These are phyloP conservation scores for Tubosaeta sp. DNA, from an alignment of 768 basidiomycete genomes.

Conservation along the genomic window DNA sequence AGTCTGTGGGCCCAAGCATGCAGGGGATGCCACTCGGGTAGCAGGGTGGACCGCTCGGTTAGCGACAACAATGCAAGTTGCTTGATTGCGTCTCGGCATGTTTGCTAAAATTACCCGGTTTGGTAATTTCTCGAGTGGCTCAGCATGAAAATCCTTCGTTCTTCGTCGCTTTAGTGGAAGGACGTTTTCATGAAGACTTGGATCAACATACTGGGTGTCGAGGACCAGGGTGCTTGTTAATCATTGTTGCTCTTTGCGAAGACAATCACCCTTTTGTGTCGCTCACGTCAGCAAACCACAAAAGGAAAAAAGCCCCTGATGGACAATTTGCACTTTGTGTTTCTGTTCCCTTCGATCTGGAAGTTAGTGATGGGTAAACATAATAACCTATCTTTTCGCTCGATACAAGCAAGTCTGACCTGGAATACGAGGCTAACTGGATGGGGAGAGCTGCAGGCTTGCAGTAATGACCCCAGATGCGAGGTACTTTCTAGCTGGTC, in stretches of 20 bases:
- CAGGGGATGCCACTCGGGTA: too few species aligned
- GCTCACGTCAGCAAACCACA: background rate
- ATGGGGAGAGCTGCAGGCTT: too few species aligned
- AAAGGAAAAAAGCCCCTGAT: background rate
- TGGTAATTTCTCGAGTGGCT: background rate
- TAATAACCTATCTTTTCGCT: too few species aligned
- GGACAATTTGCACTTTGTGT: too few species aligned
- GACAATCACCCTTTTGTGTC: background rate
- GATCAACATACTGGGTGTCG: background rate
- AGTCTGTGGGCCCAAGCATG: slow-evolving; percentile 9
- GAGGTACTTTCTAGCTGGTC: too few species aligned
- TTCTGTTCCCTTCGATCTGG: too few species aligned
- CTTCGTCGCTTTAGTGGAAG: background rate
- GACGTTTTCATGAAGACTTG: background rate
- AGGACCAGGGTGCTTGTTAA: background rate
- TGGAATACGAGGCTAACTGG: too few species aligned
- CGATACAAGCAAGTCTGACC: too few species aligned
- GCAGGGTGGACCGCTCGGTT: slow-evolving; percentile 18
- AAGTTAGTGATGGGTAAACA: too few species aligned
- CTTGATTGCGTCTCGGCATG: slow-evolving; percentile 22
- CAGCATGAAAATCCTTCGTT: background rate
- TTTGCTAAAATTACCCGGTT: slow-evolving; percentile 7
- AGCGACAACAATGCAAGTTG: background rate
- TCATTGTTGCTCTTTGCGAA: background rate
- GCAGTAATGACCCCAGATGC: too few species aligned